Base-by-base conservation (phyloP, 208 protist species). In the Willaertia magna region DNA sequence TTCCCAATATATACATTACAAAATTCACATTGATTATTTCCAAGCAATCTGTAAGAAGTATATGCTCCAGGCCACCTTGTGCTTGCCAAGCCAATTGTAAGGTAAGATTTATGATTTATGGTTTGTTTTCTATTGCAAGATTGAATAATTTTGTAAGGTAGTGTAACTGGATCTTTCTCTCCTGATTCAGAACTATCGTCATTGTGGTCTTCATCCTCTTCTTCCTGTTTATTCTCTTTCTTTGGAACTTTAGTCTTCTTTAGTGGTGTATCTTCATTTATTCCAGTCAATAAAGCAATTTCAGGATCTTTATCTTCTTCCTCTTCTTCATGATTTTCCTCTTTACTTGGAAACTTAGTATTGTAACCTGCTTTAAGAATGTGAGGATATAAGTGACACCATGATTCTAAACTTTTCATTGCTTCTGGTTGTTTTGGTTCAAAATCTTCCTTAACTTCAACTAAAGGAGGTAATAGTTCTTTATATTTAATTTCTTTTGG, bases 391-490 rank as follows among this genome's bases (percentile, higher is more conserved):
- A 67, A 26, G 9, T 67, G 55, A 26, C 26, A 16, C 55, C 55
- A 67, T 9, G 26, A 11, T 47, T 90, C 90, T 82, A 94, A 89
- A 79, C 91, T 90, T 34, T 90, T 91, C n/a, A 96, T 92, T 59
- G 94, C 94, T 43, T 89, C 85, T 74, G 94, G 92, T 44, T 89
- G 85, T 61, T 95, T 93, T 20, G 90, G 90, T 4, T 87, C 93
- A 88, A 93, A 95, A 18, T 88, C 92, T 49, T 92, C 89, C 6
- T 91, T 89, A 7, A 85, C 85, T 47, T 90, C 90, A 4, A 91
- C 92, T n/a, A 30, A 16, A 95, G 90, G 11, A 93, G 89, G 48
- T 87, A 92, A 85, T 95, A 96, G 87, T 94, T 95, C 51, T 91
- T 92, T 89, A 94, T 92, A 89, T 94, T 96, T 11, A 89, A 92